Evolutionary conservation across 805 yeast species (phyloP).

Genomic region (Wickerhamiella sergipiensis): DNA sequence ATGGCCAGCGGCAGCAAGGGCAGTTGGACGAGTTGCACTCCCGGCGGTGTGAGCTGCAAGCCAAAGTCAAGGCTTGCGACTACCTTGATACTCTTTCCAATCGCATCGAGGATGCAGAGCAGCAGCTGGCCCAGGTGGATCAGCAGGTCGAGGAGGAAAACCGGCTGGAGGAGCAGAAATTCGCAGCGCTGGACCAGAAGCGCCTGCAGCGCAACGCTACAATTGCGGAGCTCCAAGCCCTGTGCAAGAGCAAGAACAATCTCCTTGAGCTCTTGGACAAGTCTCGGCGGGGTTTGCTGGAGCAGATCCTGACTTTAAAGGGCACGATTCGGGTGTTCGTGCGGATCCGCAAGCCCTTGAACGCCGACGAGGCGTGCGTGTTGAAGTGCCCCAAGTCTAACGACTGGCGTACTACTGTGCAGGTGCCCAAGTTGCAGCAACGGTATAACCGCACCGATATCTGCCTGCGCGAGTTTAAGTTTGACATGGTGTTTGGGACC

Average conservation of each 20-base stretch:
- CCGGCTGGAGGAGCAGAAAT: neutral
- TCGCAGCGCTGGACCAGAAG: neutral
- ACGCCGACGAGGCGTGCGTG: neutral
- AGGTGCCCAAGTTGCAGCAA: neutral
- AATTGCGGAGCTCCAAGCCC: neutral
- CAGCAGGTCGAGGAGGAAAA: neutral
- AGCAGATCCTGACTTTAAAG: neutral
- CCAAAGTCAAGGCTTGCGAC: neutral
- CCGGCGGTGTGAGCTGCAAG: neutral
- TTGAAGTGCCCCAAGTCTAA: neutral
- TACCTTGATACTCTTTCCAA: neutral
- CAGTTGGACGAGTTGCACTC: too few species aligned
- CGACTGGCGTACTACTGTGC: neutral
- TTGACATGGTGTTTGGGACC: slow-evolving; percentile 65
- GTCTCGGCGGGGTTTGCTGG: neutral
- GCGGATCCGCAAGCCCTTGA: neutral
- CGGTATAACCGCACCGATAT: neutral
- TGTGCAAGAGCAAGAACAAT: neutral
- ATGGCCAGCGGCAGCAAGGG: too few species aligned
- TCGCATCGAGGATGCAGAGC: neutral
- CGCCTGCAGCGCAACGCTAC: neutral
- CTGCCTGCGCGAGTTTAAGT: slow-evolving; percentile 32
- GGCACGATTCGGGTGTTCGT: neutral
- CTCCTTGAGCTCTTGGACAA: neutral
- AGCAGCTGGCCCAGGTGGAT: neutral